These are phyloP conservation scores for Lentinula novae-zelandiae DNA, from an alignment of 1,284 basidiomycete species.

Conservation along the genomic window DNA sequence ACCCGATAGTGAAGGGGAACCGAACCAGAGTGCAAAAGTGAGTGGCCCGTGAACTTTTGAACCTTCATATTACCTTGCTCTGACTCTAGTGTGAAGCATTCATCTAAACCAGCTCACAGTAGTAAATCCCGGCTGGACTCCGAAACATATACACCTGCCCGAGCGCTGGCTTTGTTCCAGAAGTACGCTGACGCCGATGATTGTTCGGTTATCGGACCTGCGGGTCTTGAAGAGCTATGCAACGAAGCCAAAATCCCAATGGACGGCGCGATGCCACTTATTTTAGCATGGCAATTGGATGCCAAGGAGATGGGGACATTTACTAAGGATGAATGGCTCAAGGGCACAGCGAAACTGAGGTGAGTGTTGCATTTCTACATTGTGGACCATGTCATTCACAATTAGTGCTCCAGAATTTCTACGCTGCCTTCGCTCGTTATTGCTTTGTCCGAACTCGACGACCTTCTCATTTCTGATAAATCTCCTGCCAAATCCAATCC, in stretches of 20 bases:
- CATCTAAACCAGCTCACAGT: background rate
- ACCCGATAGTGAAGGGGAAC: conserved; percentile 42
- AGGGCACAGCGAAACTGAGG: conserved; percentile 54
- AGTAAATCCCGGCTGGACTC: conserved; percentile 13
- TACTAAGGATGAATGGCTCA: conserved; percentile 62
- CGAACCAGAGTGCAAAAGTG: conserved; percentile 20
- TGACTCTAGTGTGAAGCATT: too few relatives aligned
- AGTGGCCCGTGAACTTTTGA: conserved; percentile 14
- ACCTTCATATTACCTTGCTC: too few relatives aligned
- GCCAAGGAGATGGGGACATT: conserved; percentile 70
- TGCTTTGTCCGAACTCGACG: conserved; percentile 57
- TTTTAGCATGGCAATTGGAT: conserved; percentile 69
- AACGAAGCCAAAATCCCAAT: conserved; percentile 60
- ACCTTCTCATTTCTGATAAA: conserved; percentile 52
- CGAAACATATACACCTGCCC: conserved; percentile 47
- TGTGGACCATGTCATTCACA: background rate
- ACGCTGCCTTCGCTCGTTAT: conserved; percentile 45
- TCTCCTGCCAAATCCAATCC: conserved; percentile 27
- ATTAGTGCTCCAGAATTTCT: conserved; percentile 44
- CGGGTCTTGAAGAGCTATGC: conserved; percentile 65
- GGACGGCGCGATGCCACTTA: conserved; percentile 65
- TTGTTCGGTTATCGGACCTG: conserved; percentile 55
- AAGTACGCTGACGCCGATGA: conserved; percentile 61
- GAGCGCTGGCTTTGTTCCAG: conserved; percentile 54
- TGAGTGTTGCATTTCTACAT: conserved; percentile 30